Evolutionary conservation across 768 basidiomycete species (phyloP), one percentile per base, ranked within the genome.

Genomic region (Cyathus striatus): DNA sequence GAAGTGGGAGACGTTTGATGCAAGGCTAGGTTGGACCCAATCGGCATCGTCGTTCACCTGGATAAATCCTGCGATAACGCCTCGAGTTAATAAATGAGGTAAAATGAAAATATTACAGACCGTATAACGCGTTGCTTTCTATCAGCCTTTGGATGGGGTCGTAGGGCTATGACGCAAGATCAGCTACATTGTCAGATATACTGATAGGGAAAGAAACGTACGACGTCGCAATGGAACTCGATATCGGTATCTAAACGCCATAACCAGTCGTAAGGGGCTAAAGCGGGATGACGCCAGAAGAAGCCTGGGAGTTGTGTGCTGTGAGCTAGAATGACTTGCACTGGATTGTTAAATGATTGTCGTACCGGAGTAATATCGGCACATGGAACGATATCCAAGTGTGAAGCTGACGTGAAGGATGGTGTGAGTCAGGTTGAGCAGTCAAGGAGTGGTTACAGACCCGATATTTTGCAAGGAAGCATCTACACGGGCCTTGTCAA

Each of bases 191-290:
- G 21, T 18, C 10, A 35, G 5, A n/a, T 7, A 9, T 36, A 18
- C 6, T 36, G 35, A 9, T 36, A n/a, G n/a, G n/a, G 27, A 30
- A n/a, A 30, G 27, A 14, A 2, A 50, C 58, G 41, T 35, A 60
- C 60, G 16, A 62, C 44, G 35, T 62, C 60, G 38, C 60, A 62
- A 44, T 62, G 58, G 39, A 62, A 62, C 34, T 57, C 52, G 25
- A 62, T 59, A 42, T 62, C 60, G 14, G 60, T 56, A 42, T 62
- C 60, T 2, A 62, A 47, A 9, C 60, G 44, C 57, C 57, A 62
- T 21, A 62, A 22, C 60, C 60, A 62, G 3, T 62, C 60, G 26
- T 59, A 61, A 27, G 41, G 35, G 20, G 45, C 40, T 3, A 61
- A 45, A 14, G 56, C 58, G 3, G 58, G 58, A 25, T 61, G 57